Conservation (phyloP, 106 monocot genomes). For the Dendrobium chrysotoxum region DNA sequence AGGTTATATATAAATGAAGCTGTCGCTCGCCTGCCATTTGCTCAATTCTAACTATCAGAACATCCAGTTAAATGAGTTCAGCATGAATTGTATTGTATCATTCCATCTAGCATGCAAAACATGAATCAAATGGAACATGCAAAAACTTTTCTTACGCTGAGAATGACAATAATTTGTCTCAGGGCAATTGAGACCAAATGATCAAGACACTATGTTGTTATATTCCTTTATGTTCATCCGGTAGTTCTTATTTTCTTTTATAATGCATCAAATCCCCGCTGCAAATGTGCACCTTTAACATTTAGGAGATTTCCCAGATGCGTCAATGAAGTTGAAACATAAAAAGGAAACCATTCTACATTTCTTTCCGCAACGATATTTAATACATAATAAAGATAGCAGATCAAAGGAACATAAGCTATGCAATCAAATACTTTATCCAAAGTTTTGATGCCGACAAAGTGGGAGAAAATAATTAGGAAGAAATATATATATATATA, state of each 20-base stretch:
- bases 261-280: neutral
- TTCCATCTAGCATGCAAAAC: neutral
- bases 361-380: too few species aligned
- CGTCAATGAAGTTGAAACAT: too few species aligned
- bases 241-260: neutral
- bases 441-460: too few species aligned
- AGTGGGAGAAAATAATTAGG: too few species aligned
- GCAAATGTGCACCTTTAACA: too few species aligned
- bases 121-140: neutral
- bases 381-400: too few species aligned
- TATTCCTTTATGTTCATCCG: neutral
- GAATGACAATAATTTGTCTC: neutral
- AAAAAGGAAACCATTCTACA: too few species aligned
- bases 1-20: neutral
- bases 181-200: neutral
- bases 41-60: neutral
- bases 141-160: neutral
- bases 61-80: neutral
- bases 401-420: too few species aligned
- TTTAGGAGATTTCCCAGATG: too few species aligned
- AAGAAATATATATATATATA: too few species aligned
- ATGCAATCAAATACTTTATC: too few species aligned
- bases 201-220: conserved; percentile 1
- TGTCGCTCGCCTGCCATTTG: neutral
- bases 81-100: neutral